Evolutionary conservation across 257 asterid species (phyloP).

Genomic region (Salvia splendens): DNA sequence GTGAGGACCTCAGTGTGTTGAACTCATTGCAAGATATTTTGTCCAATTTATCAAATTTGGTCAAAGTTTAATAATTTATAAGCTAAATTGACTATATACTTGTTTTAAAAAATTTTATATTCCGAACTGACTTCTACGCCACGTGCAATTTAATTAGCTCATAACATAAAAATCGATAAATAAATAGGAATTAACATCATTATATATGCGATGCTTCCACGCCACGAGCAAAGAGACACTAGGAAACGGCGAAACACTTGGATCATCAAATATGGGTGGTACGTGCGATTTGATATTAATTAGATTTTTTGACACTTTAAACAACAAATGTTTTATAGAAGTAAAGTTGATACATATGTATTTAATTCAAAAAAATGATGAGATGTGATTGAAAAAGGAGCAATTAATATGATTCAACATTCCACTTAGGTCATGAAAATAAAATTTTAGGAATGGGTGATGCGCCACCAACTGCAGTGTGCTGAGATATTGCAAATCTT

Average conservation of each 20-base stretch:
- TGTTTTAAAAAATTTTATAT: no score
- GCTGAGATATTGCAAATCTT: conserved; percentile 31
- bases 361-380: neutral
- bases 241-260: neutral
- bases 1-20: no score
- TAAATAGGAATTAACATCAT: neutral
- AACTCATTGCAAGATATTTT: neutral
- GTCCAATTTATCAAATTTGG: no score
- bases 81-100: no score
- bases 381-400: neutral
- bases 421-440: conserved; percentile 13
- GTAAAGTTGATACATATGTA: neutral
- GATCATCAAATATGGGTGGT: neutral
- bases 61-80: no score
- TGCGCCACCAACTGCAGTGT: conserved; percentile 26
- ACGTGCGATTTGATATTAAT: neutral
- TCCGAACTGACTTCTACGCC: no score
- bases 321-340: neutral
- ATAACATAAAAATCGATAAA: no score
- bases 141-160: neutral
- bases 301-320: neutral
- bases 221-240: neutral
- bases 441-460: neutral
- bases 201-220: neutral
- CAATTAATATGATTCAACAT: conserved; percentile 14